Evolutionary conservation across 257 asterid species (phyloP).

Genomic region (Capsicum baccatum): DNA sequence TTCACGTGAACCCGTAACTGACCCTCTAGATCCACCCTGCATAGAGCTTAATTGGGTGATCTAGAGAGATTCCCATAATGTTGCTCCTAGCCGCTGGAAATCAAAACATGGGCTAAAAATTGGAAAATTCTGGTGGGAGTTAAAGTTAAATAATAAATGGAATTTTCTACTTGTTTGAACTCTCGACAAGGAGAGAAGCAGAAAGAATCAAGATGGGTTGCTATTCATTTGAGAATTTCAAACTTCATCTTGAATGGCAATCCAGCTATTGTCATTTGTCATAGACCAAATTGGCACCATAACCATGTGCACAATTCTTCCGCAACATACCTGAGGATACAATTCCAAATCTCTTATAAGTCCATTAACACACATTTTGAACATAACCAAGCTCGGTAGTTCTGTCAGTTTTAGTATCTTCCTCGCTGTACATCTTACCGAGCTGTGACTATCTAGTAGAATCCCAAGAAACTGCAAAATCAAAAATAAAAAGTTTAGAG

Average conservation of each 20-base stretch:
- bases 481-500: constrained; percentile 31
- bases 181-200: neutral
- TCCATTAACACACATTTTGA: constrained; percentile 58
- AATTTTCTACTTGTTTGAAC: neutral
- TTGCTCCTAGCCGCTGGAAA: neutral
- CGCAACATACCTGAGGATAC: constrained; percentile 72
- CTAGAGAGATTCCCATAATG: neutral
- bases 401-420: constrained; percentile 57
- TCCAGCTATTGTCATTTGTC: neutral
- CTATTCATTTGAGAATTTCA: neutral
- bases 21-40: neutral
- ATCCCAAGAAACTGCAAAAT: constrained; percentile 72
- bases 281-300: constrained; percentile 3
- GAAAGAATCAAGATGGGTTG: neutral
- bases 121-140: neutral
- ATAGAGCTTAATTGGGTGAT: neutral
- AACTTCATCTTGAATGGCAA: constrained; percentile 11
- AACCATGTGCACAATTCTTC: constrained; percentile 28
- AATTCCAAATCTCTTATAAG: constrained; percentile 69
- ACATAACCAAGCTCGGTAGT: constrained; percentile 59
- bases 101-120: neutral
- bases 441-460: constrained; percentile 55
- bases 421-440: constrained; percentile 75
- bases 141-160: constrained; percentile 19
- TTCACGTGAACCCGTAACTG: neutral